A percentile compares a stretch with the other conserved stretches of the same genome.
phyloP scores from a whole-genome alignment of 441 rosid genomes.

The Brassica balearica region DNA sequence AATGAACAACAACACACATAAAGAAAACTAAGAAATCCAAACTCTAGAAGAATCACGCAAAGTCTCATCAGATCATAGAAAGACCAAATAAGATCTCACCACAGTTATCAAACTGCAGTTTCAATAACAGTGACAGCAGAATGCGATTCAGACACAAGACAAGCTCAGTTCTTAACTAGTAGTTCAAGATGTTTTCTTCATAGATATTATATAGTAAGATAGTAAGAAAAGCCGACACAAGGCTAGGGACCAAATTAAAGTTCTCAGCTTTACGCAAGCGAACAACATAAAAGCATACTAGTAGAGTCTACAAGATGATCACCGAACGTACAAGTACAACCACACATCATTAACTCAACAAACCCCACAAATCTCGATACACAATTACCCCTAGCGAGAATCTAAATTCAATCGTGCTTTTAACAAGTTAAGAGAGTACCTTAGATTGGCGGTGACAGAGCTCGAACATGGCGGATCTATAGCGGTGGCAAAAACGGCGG shows the following conservation, averaged over 20 bases:
- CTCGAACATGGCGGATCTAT: no score
- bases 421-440: neutral
- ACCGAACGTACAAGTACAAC: neutral
- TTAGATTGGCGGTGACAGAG: no score
- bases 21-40: neutral
- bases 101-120: no score
- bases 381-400: neutral
- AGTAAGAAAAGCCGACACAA: neutral
- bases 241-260: neutral
- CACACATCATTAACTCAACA: neutral
- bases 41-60: neutral
- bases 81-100: no score
- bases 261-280: neutral
- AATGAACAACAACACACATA: neutral
- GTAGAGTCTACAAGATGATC: neutral
- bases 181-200: no score
- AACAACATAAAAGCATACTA: neutral
- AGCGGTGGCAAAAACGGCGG: no score
- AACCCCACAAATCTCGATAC: neutral
- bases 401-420: neutral
- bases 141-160: no score
- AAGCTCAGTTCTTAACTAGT: no score
- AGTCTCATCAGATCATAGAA: neutral
- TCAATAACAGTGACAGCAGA: no score
- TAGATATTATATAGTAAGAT: no score